phyloP scores from a whole-genome alignment of 2,329 filamentous ascomycete species.

The Penicillium sp. region DNA sequence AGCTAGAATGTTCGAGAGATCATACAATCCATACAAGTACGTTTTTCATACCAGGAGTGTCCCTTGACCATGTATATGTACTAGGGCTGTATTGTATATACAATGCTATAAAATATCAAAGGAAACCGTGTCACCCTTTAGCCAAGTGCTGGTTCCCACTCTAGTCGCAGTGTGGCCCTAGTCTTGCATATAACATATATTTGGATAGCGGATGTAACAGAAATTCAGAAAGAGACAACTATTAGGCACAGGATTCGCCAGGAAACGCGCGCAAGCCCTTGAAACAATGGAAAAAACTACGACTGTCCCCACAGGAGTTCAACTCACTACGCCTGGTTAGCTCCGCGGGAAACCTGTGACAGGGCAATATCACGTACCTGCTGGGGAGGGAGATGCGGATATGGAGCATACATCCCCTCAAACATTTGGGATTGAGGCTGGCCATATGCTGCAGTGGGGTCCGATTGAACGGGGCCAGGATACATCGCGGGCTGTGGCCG shows the following conservation, averaged over 20 bases:
- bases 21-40: neutral
- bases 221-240: conserved; percentile 7
- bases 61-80: neutral
- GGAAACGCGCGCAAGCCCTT: conserved; percentile 10
- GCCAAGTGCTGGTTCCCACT: neutral
- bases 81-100: neutral
- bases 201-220: neutral
- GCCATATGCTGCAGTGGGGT: conserved; percentile 70
- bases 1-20: neutral
- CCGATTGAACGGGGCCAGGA: conserved; percentile 72
- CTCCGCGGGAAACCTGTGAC: neutral
- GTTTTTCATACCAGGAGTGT: neutral
- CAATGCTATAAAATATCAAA: neutral
- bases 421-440: conserved; percentile 78
- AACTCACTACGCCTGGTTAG: conserved; percentile 1
- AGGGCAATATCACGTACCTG: conserved; percentile 60
- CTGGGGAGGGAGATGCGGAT: conserved; percentile 77
- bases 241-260: conserved; percentile 17
- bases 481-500: conserved; percentile 80
- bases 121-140: neutral
- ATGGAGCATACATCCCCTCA: conserved; percentile 78
- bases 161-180: neutral
- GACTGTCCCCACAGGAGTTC: neutral
- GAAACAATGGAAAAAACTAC: conserved; percentile 6
- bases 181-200: conserved; percentile 1